Evolutionary conservation across 2,329 filamentous ascomycete species (phyloP).

Genomic region (Ophidiomyces ophidiicola): DNA sequence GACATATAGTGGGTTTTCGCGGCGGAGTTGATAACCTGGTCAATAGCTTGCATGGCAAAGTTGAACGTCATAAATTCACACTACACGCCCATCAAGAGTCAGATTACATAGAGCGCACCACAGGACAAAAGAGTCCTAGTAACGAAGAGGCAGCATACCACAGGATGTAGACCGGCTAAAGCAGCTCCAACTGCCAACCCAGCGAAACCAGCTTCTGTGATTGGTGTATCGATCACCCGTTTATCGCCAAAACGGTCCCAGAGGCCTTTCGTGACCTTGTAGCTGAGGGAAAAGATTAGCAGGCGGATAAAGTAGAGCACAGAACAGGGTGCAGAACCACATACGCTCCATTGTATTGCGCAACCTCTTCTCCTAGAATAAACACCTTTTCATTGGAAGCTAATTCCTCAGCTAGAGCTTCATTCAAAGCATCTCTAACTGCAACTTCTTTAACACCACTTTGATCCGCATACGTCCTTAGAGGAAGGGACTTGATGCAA

Average conservation of each 20-base stretch:
- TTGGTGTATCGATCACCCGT: constrained; percentile 94
- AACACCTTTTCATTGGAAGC: constrained; percentile 92
- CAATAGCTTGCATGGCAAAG: constrained; percentile 99
- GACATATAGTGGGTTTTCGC: constrained; percentile 99
- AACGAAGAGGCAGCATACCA: constrained; percentile 49
- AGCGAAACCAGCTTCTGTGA: constrained; percentile 91
- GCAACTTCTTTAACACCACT: constrained; percentile 78
- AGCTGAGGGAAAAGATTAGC: constrained; percentile 39
- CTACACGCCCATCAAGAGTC: constrained; percentile 33
- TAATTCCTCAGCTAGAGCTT: constrained; percentile 95
- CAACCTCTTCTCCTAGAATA: constrained; percentile 92
- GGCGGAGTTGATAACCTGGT: constrained; percentile 97
- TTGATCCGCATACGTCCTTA: constrained; percentile 46
- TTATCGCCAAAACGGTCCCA: constrained; percentile 94
- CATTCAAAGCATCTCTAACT: constrained; percentile 92
- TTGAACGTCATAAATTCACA: constrained; percentile 99
- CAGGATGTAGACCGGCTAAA: constrained; percentile 81
- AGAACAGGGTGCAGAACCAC: constrained; percentile 14
- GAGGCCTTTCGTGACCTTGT: constrained; percentile 98
- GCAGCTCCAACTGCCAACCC: constrained; percentile 92
- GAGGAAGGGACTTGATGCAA: constrained; percentile 37
- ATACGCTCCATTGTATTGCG: constrained; percentile 95
- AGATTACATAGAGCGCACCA: not conserved
- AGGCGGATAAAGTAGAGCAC: not conserved
- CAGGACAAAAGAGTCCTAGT: not conserved